phyloP scores from a whole-genome alignment of 352 stramenopile genomes.

The Phytopythium oedochilum region DNA sequence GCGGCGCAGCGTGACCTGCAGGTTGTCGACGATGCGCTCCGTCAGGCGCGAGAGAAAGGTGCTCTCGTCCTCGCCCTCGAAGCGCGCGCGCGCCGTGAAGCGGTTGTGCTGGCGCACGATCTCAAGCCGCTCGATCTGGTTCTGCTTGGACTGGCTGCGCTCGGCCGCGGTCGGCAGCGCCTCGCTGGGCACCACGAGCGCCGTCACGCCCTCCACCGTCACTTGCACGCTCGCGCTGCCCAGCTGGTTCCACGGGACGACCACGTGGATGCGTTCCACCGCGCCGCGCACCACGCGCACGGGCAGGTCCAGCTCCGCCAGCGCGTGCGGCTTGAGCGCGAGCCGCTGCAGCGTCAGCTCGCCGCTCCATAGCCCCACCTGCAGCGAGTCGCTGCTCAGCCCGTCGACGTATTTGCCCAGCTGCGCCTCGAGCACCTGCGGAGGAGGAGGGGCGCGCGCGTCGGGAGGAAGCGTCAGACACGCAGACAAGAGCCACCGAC shows the following conservation, averaged over 20 bases:
- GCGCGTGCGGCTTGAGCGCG: slow-evolving; percentile 69
- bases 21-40: slow-evolving; percentile 71
- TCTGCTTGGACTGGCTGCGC: slow-evolving; percentile 49
- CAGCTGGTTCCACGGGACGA: slow-evolving; percentile 85
- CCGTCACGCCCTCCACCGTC: slow-evolving; percentile 64
- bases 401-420: slow-evolving; percentile 82
- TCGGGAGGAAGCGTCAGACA: not conserved
- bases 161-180: slow-evolving; percentile 42
- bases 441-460: not conserved
- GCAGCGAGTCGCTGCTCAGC: slow-evolving; percentile 70
- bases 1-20: slow-evolving; percentile 65
- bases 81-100: slow-evolving; percentile 39
- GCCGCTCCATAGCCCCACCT: slow-evolving; percentile 81
- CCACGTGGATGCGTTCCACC: slow-evolving; percentile 60
- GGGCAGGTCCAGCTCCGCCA: slow-evolving; percentile 72
- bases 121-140: slow-evolving; percentile 60
- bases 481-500: too few relatives aligned
- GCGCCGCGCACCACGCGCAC: slow-evolving; percentile 55
- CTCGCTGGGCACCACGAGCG: slow-evolving; percentile 63
- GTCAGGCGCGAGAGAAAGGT: slow-evolving; percentile 79
- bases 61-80: slow-evolving; percentile 54
- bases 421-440: slow-evolving; percentile 72
- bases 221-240: slow-evolving; percentile 75
- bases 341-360: slow-evolving; percentile 70
- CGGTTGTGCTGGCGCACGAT: slow-evolving; percentile 64